Conservation (phyloP, 768 basidiomycete species). For the Hericium erinaceus region DNA sequence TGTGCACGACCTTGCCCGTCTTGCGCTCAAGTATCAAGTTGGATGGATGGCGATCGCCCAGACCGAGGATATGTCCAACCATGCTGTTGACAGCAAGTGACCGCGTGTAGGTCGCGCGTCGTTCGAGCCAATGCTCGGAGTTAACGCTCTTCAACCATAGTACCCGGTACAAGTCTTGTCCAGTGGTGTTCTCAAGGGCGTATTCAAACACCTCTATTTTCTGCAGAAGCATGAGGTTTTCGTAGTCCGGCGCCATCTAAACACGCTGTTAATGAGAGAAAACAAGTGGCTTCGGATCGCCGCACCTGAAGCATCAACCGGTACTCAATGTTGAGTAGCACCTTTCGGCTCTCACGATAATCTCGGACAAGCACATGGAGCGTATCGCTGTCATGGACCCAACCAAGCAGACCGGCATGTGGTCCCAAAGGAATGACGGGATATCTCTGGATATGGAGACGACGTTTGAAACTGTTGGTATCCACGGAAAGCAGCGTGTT, state of each 20-base stretch:
- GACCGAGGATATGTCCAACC: conserved; percentile 95
- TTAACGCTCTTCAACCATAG: conserved; percentile 93
- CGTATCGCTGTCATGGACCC: conserved; percentile 94
- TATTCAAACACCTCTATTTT: conserved; percentile 99
- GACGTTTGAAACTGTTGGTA: conserved; percentile 91
- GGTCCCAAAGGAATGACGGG: conserved; percentile 93
- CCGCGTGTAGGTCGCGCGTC: conserved; percentile 90
- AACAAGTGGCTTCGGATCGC: background rate
- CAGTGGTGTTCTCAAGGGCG: conserved; percentile 95
- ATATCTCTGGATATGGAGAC: conserved; percentile 88
- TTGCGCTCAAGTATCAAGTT: conserved; percentile 87
- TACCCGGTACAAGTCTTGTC: conserved; percentile 94
- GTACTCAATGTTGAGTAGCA: conserved; percentile 95
- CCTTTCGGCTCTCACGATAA: conserved; percentile 93
- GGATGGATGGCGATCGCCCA: conserved; percentile 97
- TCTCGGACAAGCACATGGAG: conserved; percentile 93
- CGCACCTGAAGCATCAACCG: conserved; percentile 92
- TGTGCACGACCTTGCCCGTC: conserved; percentile 93
- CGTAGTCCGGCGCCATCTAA: conserved; percentile 99
- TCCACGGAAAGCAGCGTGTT: conserved; percentile 92
- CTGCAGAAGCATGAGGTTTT: conserved; percentile 85
- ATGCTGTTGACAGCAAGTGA: conserved; percentile 96
- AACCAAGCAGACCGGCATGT: conserved; percentile 88
- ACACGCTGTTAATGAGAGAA: background rate
- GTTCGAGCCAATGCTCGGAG: conserved; percentile 97